Evolutionary conservation across 345 rosid species (phyloP).

Genomic region (Euclidium syriacum): DNA sequence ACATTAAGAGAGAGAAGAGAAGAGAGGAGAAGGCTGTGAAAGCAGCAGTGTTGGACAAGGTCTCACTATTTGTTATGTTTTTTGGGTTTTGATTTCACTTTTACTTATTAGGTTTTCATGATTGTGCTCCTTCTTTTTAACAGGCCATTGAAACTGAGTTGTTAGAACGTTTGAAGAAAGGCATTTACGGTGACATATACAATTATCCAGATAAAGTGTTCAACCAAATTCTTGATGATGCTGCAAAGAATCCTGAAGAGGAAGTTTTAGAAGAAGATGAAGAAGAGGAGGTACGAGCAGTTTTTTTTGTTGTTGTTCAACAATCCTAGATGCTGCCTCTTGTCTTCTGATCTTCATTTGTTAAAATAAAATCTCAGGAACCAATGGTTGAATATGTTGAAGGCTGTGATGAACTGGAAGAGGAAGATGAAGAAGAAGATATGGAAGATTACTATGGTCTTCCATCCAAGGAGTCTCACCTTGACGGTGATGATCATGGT

Average conservation of each 20-base stretch:
- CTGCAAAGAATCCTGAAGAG: conserved; percentile 33
- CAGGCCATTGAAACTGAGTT: conserved; percentile 87
- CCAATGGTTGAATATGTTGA: conserved; percentile 71
- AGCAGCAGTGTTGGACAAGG: conserved; percentile 87
- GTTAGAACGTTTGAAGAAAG: conserved; percentile 66
- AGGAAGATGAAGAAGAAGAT: conserved; percentile 90
- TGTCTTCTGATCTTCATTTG: not conserved
- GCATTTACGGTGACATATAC: conserved; percentile 65
- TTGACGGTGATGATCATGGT: conserved; percentile 38
- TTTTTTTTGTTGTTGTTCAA: not conserved
- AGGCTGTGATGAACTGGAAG: conserved; percentile 70
- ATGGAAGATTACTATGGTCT: conserved; percentile 72
- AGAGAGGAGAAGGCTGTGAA: conserved; percentile 81
- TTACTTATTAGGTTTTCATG: not conserved
- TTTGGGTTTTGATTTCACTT: not conserved
- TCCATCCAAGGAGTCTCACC: conserved; percentile 27
- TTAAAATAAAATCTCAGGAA: conserved; percentile 42
- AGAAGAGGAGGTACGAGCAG: conserved; percentile 67
- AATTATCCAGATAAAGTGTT: conserved; percentile 49
- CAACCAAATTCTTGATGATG: conserved; percentile 49
- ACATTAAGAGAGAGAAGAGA: conserved; percentile 60
- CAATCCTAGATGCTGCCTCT: not conserved
- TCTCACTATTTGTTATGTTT: conserved; percentile 13
- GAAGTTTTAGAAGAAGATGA: conserved; percentile 25
- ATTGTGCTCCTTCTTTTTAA: conserved; percentile 7